phyloP scores from a whole-genome alignment of 139 green algal genomes.

The Pleodorina starrii region DNA sequence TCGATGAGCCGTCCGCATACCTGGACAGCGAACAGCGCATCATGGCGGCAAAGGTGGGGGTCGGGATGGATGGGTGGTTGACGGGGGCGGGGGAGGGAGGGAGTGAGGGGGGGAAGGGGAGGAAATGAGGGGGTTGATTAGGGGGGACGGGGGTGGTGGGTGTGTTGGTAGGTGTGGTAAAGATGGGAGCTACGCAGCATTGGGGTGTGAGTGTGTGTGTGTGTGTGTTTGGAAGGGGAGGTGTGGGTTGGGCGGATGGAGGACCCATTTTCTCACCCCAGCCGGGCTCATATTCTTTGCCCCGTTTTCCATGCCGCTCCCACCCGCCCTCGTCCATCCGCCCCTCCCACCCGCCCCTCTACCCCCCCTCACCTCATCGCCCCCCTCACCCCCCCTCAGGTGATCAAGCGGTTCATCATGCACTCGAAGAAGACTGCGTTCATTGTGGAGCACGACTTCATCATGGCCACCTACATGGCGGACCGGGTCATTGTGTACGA shows the following conservation, averaged over 20 bases:
- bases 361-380: too few species aligned
- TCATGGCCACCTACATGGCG: slow-evolving; percentile 99
- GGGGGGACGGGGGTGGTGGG: not conserved
- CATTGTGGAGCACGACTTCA: slow-evolving; percentile 99
- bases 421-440: slow-evolving; percentile 99
- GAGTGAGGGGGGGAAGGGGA: not conserved
- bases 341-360: too few species aligned
- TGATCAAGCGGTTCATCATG: slow-evolving; percentile 99
- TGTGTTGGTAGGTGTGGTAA: too few species aligned
- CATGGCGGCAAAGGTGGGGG: slow-evolving; percentile 91
- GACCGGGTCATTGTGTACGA: slow-evolving; percentile 99
- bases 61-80: not conserved
- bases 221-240: too few species aligned
- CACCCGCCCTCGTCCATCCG: too few species aligned
- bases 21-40: slow-evolving; percentile 99
- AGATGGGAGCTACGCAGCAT: too few species aligned
- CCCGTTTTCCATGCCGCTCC: too few species aligned
- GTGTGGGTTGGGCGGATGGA: too few species aligned
- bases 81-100: not conserved
- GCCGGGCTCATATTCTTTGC: too few species aligned
- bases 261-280: too few species aligned
- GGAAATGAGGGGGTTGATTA: not conserved
- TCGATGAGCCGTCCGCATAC: slow-evolving; percentile 98
- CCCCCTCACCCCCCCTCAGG: slow-evolving; percentile 81
- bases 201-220: too few species aligned